A percentile compares a stretch with the other conserved stretches of the same genome.
Conservation (phyloP, 2,329 filamentous ascomycete genomes). For the Sphaerulina vaccinii region DNA sequence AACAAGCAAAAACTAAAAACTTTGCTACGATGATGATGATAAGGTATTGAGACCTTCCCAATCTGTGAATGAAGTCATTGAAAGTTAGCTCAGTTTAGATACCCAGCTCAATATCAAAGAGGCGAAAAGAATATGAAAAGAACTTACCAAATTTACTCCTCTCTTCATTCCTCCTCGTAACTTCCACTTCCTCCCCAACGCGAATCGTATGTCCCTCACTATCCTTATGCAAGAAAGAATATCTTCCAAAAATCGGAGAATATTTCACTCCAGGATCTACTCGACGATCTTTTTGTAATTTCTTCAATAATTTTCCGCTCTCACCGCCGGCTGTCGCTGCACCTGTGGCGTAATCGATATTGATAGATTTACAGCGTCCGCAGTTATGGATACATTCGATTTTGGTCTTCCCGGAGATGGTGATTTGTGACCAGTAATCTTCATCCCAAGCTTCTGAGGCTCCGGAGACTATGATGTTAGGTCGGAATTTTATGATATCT, state of each 20-base stretch:
- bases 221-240: constrained; percentile 42
- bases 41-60: constrained; percentile 28
- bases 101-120: not conserved
- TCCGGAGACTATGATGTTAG: constrained; percentile 47
- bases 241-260: constrained; percentile 50
- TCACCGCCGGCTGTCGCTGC: constrained; percentile 39
- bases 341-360: constrained; percentile 50
- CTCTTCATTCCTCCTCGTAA: constrained; percentile 42
- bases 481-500: constrained; percentile 49
- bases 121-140: not conserved
- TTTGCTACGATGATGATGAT: constrained; percentile 4
- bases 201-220: constrained; percentile 35
- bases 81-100: constrained; percentile 8
- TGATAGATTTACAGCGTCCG: constrained; percentile 47
- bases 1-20: not conserved
- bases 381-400: constrained; percentile 48
- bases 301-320: constrained; percentile 45
- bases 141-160: constrained; percentile 46
- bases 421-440: constrained; percentile 47
- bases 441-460: constrained; percentile 45
- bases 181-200: constrained; percentile 47
- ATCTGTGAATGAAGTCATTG: constrained; percentile 20
- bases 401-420: constrained; percentile 29
- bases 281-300: constrained; percentile 45
- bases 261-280: constrained; percentile 48